A percentile compares a stretch with the other conserved stretches of the same genome.
Conservation (phyloP, 805 yeast genomes). For the Starmerella riodocensis region DNA sequence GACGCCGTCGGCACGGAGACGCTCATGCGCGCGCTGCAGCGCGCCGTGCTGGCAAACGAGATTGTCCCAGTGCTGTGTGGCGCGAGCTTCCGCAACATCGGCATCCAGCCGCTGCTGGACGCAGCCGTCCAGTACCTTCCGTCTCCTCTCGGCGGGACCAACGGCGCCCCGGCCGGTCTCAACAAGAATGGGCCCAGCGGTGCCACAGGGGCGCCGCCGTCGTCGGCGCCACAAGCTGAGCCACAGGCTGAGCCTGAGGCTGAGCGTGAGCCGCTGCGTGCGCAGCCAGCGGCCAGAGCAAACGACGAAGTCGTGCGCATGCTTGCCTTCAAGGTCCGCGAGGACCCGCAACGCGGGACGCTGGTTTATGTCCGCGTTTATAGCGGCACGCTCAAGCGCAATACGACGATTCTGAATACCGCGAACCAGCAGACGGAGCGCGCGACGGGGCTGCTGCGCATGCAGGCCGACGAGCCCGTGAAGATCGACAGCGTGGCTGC, state of each 20-base stretch:
- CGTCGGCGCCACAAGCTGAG: neutral
- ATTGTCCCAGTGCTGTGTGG: slow-evolving; percentile 83
- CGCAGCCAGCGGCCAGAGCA: too few relatives aligned
- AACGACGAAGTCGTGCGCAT: slow-evolving; percentile 43
- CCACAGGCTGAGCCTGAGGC: too few relatives aligned
- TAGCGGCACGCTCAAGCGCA: slow-evolving; percentile 58
- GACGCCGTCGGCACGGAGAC: slow-evolving; percentile 38
- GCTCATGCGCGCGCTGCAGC: slow-evolving; percentile 48
- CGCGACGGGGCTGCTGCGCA: slow-evolving; percentile 54
- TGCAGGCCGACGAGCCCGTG: slow-evolving; percentile 81
- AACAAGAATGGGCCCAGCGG: too few relatives aligned
- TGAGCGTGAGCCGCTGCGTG: too few relatives aligned
- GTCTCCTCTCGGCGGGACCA: slow-evolving; percentile 46
- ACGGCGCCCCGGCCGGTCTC: too few relatives aligned
- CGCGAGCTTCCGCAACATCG: slow-evolving; percentile 80
- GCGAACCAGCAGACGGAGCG: slow-evolving; percentile 54
- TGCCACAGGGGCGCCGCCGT: neutral
- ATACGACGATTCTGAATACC: slow-evolving; percentile 52
- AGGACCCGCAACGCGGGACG: slow-evolving; percentile 65
- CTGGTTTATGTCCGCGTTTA: slow-evolving; percentile 82
- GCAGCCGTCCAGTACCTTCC: slow-evolving; percentile 70
- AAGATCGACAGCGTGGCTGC: slow-evolving; percentile 49
- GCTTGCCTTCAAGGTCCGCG: slow-evolving; percentile 79
- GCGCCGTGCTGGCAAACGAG: slow-evolving; percentile 43
- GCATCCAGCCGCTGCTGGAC: slow-evolving; percentile 88